Conservation (phyloP, 352 stramenopile species). For the Blastocystis sp. region DNA sequence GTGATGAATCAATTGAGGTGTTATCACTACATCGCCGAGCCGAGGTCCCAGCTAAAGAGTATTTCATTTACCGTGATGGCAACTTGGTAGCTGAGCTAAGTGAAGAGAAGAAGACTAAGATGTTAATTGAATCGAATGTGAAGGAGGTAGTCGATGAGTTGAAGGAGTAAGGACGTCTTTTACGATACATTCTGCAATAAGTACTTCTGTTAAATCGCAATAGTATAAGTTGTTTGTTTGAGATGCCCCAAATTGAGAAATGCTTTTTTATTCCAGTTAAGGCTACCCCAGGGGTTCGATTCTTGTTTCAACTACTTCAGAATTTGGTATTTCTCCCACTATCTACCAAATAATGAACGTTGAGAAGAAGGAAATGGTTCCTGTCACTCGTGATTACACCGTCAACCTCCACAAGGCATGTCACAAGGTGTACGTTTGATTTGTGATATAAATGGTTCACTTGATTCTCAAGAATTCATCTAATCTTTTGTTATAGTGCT, state of each 20-base stretch:
- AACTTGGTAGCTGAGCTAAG: not conserved
- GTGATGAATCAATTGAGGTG: not conserved
- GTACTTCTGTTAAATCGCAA: not conserved
- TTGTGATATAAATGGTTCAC: slow-evolving; percentile 63
- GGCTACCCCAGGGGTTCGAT: not conserved
- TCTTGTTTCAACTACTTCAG: not conserved
- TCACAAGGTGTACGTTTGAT: slow-evolving; percentile 76
- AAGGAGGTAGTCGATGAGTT: not conserved
- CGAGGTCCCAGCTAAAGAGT: not conserved
- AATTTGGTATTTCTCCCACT: slow-evolving; percentile 52
- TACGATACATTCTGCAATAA: not conserved
- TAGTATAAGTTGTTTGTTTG: too few species aligned
- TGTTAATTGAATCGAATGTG: not conserved
- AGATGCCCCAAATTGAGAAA: too few species aligned
- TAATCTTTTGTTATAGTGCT: not conserved
- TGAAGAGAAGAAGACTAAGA: not conserved
- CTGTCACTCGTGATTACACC: slow-evolving; percentile 93
- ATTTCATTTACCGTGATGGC: slow-evolving; percentile 25
- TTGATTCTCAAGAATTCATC: not conserved
- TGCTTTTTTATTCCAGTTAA: too few species aligned
- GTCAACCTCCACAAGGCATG: slow-evolving; percentile 97
- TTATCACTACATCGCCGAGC: slow-evolving; percentile 24
- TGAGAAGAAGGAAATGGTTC: slow-evolving; percentile 67
- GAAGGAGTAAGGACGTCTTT: not conserved
- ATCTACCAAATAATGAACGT: slow-evolving; percentile 1